These are phyloP conservation scores for Gyromitra esculenta DNA, from an alignment of 2,329 filamentous ascomycete genomes.

Conservation along the genomic window DNA sequence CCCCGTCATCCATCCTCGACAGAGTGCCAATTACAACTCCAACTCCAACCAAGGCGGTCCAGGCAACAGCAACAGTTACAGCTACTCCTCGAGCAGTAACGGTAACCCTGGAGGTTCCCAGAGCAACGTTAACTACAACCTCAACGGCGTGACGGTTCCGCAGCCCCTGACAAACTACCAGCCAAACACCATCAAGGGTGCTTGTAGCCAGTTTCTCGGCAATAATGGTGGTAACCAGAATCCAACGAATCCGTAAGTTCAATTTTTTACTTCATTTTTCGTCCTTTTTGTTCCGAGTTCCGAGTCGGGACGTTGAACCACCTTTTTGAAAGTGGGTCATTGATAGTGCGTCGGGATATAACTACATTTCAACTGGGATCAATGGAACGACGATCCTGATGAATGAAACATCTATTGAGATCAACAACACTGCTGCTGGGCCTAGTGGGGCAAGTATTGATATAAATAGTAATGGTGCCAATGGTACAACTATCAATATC, in stretches of 20 bases:
- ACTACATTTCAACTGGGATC: slow-evolving; percentile 18
- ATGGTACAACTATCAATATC: slow-evolving; percentile 30
- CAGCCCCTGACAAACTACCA: neutral
- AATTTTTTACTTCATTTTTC: slow-evolving; percentile 6
- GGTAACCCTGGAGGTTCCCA: neutral
- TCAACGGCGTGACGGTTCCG: slow-evolving; percentile 30
- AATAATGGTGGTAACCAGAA: neutral
- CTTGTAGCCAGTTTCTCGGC: slow-evolving; percentile 23
- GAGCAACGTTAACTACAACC: slow-evolving; percentile 12
- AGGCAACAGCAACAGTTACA: slow-evolving; percentile 31
- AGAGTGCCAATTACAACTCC: slow-evolving; percentile 31
- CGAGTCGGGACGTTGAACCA: slow-evolving; percentile 27
- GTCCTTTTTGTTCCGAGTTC: neutral
- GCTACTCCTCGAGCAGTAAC: slow-evolving; percentile 29
- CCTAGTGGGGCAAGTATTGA: slow-evolving; percentile 1
- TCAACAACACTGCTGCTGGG: slow-evolving; percentile 7
- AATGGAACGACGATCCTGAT: slow-evolving; percentile 21
- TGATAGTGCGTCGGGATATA: slow-evolving; percentile 17
- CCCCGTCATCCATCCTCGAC: neutral
- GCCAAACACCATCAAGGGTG: slow-evolving; percentile 15
- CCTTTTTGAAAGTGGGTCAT: slow-evolving; percentile 35
- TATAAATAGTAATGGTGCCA: slow-evolving; percentile 14
- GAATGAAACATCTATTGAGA: slow-evolving; percentile 13
- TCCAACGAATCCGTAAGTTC: slow-evolving; percentile 25
- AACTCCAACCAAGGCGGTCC: slow-evolving; percentile 32